Percentiles rank a stretch among this genome's conserved stretches.
These are phyloP conservation scores for Blastomyces gilchristii DNA, from an alignment of 2,329 filamentous ascomycete genomes.

Conservation along the genomic window DNA sequence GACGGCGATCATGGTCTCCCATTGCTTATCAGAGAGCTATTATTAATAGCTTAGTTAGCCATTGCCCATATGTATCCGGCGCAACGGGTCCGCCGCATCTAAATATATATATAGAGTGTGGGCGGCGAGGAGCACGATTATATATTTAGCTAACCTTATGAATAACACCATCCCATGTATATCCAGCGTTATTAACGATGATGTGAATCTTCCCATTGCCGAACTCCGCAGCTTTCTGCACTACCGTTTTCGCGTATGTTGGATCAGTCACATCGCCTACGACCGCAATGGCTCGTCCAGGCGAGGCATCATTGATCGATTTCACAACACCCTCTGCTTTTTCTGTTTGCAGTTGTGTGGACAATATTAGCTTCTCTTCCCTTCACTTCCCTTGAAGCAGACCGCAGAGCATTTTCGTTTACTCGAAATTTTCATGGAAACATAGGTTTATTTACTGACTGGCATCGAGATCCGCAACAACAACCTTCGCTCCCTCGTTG, in stretches of 20 bases:
- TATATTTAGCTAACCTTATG: conserved; percentile 52
- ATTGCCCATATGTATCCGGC: not conserved
- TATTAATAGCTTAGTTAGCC: not conserved
- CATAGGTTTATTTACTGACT: conserved; percentile 37
- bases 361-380: conserved; percentile 5
- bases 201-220: conserved; percentile 82
- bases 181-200: conserved; percentile 84
- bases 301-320: conserved; percentile 54
- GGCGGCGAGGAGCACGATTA: not conserved
- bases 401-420: not conserved
- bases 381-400: not conserved
- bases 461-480: conserved; percentile 73
- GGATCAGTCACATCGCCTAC: conserved; percentile 66
- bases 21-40: conserved; percentile 58
- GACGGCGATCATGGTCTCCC: conserved; percentile 75
- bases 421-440: not conserved
- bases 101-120: not conserved
- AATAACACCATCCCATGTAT: conserved; percentile 87
- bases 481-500: conserved; percentile 76
- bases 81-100: not conserved
- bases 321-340: conserved; percentile 61
- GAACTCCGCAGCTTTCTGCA: conserved; percentile 66
- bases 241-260: conserved; percentile 59
- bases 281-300: conserved; percentile 59
- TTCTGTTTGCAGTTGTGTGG: conserved; percentile 36